Percentiles rank a stretch among this genome's conserved stretches.
Conservation (phyloP, 768 basidiomycete genomes). For the Piloderma croceum region DNA sequence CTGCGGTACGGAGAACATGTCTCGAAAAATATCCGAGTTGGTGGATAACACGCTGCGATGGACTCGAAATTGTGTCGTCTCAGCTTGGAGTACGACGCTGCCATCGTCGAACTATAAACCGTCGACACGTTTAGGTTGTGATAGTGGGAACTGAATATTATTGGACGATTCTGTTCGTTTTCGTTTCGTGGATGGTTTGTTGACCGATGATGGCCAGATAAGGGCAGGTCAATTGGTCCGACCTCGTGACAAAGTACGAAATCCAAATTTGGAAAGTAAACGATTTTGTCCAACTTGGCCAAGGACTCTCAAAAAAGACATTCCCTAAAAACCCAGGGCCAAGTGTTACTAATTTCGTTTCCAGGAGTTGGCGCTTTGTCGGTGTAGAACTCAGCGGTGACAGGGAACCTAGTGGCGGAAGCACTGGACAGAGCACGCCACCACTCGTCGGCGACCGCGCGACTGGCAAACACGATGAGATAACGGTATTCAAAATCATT, state of each 20-base stretch:
- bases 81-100: constrained; percentile 21
- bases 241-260: too few species aligned
- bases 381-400: constrained; percentile 15
- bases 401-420: constrained; percentile 11
- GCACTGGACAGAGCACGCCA: constrained; percentile 19
- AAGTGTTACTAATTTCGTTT: too few species aligned
- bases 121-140: too few species aligned
- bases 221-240: too few species aligned
- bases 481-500: constrained; percentile 14
- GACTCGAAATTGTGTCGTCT: constrained; percentile 25
- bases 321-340: too few species aligned
- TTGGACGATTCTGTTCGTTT: too few species aligned
- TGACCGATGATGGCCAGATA: too few species aligned
- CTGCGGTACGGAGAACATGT: constrained; percentile 20
- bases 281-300: too few species aligned
- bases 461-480: constrained; percentile 18
- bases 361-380: constrained; percentile 10
- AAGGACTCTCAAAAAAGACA: too few species aligned
- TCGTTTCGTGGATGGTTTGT: too few species aligned
- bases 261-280: too few species aligned
- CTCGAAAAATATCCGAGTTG: constrained; percentile 26
- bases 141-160: too few species aligned
- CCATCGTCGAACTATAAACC: constrained; percentile 28
- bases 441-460: constrained; percentile 23
- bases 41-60: constrained; percentile 23